Percentiles rank a stretch among this genome's conserved stretches.
phyloP scores from a whole-genome alignment of 352 stramenopile species.

The Aphanomyces astaci region DNA sequence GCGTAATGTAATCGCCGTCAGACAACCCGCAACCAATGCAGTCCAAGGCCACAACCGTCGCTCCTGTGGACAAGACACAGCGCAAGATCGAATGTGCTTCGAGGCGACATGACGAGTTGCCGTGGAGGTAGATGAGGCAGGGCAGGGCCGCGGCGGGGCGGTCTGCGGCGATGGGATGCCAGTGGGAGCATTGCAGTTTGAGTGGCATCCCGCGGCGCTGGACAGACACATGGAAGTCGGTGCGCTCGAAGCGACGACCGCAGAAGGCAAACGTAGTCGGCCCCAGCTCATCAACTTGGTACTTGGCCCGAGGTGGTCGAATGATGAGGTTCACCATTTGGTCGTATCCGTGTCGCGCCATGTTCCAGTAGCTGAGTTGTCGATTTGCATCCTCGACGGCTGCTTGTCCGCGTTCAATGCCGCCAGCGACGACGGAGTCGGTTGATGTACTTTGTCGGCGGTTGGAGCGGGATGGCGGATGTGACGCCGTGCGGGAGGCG shows the following conservation, averaged over 20 bases:
- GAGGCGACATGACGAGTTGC: conserved; percentile 93
- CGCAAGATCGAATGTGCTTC: conserved; percentile 89
- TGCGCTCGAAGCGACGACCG: conserved; percentile 73
- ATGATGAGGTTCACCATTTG: conserved; percentile 98
- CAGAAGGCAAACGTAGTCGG: conserved; percentile 87
- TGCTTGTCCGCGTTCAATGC: conserved; percentile 65
- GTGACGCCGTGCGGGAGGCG: not conserved
- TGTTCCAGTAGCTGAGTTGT: conserved; percentile 78
- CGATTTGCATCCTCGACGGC: conserved; percentile 63
- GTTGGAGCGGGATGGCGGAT: not conserved
- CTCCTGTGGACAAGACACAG: conserved; percentile 86
- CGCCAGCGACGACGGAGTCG: conserved; percentile 26
- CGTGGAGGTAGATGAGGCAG: conserved; percentile 97
- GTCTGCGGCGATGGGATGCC: conserved; percentile 59
- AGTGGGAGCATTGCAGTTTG: conserved; percentile 92
- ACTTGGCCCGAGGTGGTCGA: conserved; percentile 89
- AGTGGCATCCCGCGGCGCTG: conserved; percentile 44
- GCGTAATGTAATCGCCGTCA: conserved; percentile 95
- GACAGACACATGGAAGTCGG: conserved; percentile 86
- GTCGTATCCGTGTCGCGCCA: conserved; percentile 88
- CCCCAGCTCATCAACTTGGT: conserved; percentile 87
- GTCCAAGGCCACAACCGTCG: conserved; percentile 96
- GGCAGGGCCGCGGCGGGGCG: conserved; percentile 42
- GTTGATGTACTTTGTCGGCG: not conserved
- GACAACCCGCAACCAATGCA: conserved; percentile 93